Evolutionary conservation across 2,329 filamentous ascomycete genomes (phyloP).

Genomic region (Fusarium sp.): DNA sequence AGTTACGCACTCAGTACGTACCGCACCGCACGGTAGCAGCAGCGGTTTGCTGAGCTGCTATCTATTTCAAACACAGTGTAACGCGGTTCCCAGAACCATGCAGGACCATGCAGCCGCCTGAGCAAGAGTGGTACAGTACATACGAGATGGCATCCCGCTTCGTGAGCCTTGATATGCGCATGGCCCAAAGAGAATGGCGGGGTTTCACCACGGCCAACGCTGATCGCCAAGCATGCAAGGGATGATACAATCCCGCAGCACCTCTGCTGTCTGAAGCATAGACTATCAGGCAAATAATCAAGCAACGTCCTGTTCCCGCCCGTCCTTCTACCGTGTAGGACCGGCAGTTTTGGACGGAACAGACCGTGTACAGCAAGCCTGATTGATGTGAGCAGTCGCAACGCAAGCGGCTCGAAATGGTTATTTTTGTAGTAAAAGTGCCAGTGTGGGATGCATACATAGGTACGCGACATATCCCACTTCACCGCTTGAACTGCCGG

Average conservation of each 20-base stretch:
- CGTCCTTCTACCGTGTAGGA: not conserved
- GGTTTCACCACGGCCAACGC: conserved; percentile 31
- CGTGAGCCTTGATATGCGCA: conserved; percentile 37
- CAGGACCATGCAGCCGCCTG: conserved; percentile 38
- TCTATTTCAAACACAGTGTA: conserved; percentile 12
- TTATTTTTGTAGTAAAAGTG: conserved; percentile 12
- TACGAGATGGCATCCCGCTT: conserved; percentile 37
- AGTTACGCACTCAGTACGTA: conserved; percentile 20
- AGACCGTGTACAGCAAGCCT: conserved; percentile 4
- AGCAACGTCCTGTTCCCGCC: conserved; percentile 8
- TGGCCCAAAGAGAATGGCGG: conserved; percentile 40
- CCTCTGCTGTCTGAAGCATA: conserved; percentile 10
- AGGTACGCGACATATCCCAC: not conserved
- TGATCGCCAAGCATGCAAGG: conserved; percentile 41
- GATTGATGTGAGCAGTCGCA: conserved; percentile 4
- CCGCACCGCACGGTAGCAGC: not conserved
- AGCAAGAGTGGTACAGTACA: conserved; percentile 39
- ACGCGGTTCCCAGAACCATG: conserved; percentile 28
- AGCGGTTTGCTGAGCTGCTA: not conserved
- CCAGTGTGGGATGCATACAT: conserved; percentile 6
- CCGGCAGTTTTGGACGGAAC: conserved; percentile 15
- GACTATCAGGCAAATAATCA: conserved; percentile 11
- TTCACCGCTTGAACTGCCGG: conserved; percentile 10
- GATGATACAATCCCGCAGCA: conserved; percentile 27
- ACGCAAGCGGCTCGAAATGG: conserved; percentile 10